Evolutionary conservation across 1,284 basidiomycete genomes (phyloP).

Genomic region (Rugiboletus extremiorientalis): DNA sequence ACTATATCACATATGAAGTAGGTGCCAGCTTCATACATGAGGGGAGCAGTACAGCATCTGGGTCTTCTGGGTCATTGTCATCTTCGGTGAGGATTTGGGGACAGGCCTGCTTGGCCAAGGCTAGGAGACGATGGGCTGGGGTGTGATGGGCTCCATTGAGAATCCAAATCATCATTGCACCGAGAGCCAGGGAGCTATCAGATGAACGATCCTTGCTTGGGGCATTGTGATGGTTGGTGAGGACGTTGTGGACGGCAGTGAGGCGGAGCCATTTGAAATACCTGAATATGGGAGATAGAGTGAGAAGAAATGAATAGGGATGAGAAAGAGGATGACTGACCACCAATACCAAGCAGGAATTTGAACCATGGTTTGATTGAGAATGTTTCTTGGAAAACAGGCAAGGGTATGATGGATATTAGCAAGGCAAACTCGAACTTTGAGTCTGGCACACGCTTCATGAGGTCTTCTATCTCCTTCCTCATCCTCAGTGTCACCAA

Average conservation of each 20-base stretch:
- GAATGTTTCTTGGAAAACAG: background rate
- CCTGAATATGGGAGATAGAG: background rate
- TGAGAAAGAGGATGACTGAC: background rate
- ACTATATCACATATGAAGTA: constrained; percentile 2
- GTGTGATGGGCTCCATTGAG: background rate
- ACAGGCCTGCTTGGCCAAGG: background rate
- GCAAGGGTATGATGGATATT: background rate
- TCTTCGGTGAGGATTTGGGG: background rate
- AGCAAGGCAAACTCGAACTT: background rate
- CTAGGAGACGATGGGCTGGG: background rate
- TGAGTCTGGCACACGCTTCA: constrained; percentile 1
- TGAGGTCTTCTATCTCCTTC: background rate
- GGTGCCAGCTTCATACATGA: constrained; percentile 5
- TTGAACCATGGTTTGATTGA: constrained; percentile 1
- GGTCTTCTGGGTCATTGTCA: background rate
- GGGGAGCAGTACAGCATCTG: background rate
- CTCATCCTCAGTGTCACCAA: background rate
- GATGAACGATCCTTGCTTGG: background rate
- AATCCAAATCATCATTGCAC: constrained; percentile 7
- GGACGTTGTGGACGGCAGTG: background rate
- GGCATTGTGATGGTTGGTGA: background rate
- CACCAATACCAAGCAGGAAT: constrained; percentile 4
- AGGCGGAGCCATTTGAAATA: constrained; percentile 14
- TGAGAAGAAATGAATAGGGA: background rate
- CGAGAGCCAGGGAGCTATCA: background rate